A percentile compares a stretch with the other conserved stretches of the same genome.
phyloP scores from a whole-genome alignment of 257 asterid species.

The Rhazya stricta region DNA sequence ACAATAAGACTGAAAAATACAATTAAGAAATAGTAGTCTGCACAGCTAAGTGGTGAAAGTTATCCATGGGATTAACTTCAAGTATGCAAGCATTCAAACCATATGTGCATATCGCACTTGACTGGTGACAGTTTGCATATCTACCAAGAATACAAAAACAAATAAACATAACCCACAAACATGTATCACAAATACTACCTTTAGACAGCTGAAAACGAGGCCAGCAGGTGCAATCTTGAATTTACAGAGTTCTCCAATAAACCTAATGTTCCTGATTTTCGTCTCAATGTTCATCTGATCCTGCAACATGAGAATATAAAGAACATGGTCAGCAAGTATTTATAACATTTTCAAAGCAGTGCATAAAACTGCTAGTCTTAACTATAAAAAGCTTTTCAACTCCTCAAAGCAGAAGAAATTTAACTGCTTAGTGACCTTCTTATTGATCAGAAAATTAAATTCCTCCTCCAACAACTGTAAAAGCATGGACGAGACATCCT shows the following conservation, averaged over 20 bases:
- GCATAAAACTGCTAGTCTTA: neutral
- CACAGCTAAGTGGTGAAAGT: neutral
- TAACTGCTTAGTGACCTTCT: slow-evolving; percentile 61
- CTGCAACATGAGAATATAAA: slow-evolving; percentile 42
- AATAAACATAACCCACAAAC: neutral
- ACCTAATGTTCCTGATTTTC: slow-evolving; percentile 88
- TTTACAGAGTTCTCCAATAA: slow-evolving; percentile 99
- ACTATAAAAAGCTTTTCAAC: slow-evolving; percentile 11
- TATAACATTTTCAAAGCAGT: neutral
- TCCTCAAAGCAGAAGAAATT: slow-evolving; percentile 13
- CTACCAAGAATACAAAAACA: neutral
- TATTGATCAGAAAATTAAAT: slow-evolving; percentile 78
- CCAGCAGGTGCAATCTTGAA: slow-evolving; percentile 87
- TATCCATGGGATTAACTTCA: neutral
- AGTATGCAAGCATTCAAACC: neutral
- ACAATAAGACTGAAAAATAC: neutral
- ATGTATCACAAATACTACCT: slow-evolving; percentile 41
- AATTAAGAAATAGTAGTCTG: neutral
- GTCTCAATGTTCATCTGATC: slow-evolving; percentile 99
- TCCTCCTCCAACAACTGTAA: slow-evolving; percentile 93
- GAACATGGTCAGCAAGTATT: neutral
- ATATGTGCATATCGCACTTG: neutral
- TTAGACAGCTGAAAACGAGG: slow-evolving; percentile 82
- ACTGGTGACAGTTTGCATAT: neutral
- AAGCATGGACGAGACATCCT: slow-evolving; percentile 88